A percentile compares a stretch with the other conserved stretches of the same genome.
phyloP scores from a whole-genome alignment of 371 early-diverging fungal species.

The Zopfochytrium polystomum region DNA sequence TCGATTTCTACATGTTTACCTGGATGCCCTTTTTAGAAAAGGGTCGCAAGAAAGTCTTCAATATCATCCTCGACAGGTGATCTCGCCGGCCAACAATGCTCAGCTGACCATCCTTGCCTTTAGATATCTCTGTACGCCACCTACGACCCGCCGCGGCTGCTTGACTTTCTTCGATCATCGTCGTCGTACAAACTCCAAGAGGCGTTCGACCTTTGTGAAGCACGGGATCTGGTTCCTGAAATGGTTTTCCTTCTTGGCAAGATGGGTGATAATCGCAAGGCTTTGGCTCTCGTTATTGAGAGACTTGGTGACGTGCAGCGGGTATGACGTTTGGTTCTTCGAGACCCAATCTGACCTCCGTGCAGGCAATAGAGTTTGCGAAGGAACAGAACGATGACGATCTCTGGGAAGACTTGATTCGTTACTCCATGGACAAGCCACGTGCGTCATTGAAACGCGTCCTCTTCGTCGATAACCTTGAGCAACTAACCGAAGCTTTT shows the following conservation, averaged over 20 bases:
- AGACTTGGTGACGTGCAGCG: conserved; percentile 82
- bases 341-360: conserved; percentile 2
- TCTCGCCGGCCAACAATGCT: not conserved
- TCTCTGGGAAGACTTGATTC: conserved; percentile 91
- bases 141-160: conserved; percentile 69
- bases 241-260: conserved; percentile 93
- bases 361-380: conserved; percentile 91
- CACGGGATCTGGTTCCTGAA: conserved; percentile 84
- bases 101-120: not conserved
- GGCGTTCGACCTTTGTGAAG: conserved; percentile 82
- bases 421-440: conserved; percentile 83
- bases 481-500: not conserved
- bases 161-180: conserved; percentile 73
- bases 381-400: conserved; percentile 93
- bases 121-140: conserved; percentile 74
- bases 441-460: conserved; percentile 40
- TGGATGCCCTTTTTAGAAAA: conserved; percentile 79
- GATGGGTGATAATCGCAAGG: conserved; percentile 93
- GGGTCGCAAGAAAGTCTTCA: conserved; percentile 72
- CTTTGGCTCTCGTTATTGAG: conserved; percentile 86
- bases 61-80: conserved; percentile 76
- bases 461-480: not conserved
- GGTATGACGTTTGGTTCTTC: conserved; percentile 45
- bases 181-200: conserved; percentile 18
- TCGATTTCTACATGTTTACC: conserved; percentile 77